These are phyloP conservation scores for Diophrys sp. DNA, from an alignment of 73 alveolate genomes.

Conservation along the genomic window DNA sequence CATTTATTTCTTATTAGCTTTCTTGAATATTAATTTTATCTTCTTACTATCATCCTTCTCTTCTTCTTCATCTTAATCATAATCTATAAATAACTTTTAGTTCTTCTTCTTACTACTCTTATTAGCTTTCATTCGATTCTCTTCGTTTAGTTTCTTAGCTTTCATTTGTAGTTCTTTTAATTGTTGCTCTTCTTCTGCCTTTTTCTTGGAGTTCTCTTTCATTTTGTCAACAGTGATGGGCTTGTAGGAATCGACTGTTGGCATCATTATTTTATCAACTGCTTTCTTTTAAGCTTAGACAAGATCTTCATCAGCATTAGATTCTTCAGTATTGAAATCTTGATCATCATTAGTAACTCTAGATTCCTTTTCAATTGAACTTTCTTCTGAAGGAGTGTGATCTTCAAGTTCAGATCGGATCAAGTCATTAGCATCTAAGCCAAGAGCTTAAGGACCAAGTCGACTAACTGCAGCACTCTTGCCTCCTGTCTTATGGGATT, in stretches of 20 bases:
- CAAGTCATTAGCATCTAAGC: too few species aligned
- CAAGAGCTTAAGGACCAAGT: too few species aligned
- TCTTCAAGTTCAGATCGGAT: too few species aligned
- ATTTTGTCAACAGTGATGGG: not conserved
- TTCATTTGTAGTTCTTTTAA: not conserved
- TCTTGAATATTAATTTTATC: not conserved
- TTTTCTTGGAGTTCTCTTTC: not conserved
- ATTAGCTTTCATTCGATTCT: not conserved
- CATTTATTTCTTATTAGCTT: too few species aligned
- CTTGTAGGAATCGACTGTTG: not conserved
- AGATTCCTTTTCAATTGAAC: too few species aligned
- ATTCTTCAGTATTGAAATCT: not conserved
- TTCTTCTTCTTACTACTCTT: not conserved
- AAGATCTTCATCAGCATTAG: not conserved
- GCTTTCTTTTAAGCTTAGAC: not conserved
- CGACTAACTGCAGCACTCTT: too few species aligned
- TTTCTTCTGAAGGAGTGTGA: too few species aligned
- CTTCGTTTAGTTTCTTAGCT: not conserved
- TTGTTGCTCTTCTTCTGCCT: not conserved
- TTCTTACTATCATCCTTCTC: not conserved
- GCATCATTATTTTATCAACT: not conserved
- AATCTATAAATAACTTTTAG: not conserved
- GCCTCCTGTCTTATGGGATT: too few species aligned
- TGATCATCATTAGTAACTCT: not conserved
- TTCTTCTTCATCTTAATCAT: not conserved